Evolutionary conservation across 2,329 filamentous ascomycete genomes (phyloP).

Genomic region (Aspergillus transmontanensis): DNA sequence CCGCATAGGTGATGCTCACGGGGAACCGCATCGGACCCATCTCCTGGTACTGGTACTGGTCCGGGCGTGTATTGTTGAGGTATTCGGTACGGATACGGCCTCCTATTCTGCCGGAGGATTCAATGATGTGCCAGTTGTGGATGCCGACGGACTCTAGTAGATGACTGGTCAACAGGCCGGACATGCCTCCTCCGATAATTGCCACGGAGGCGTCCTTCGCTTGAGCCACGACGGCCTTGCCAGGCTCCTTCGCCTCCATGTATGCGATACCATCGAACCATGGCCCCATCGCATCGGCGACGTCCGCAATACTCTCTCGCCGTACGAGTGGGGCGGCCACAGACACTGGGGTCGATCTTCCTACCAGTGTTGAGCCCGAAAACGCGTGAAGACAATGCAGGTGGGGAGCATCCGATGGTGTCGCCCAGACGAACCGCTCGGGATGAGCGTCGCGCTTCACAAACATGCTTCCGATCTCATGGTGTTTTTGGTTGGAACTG

Average conservation of each 20-base stretch:
- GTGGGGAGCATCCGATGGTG: slow-evolving; percentile 32
- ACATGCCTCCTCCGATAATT: slow-evolving; percentile 44
- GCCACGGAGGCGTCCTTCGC: slow-evolving; percentile 36
- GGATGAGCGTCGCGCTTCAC: slow-evolving; percentile 43
- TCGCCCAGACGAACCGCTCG: slow-evolving; percentile 47
- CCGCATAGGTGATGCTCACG: slow-evolving; percentile 42
- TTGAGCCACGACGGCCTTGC: slow-evolving; percentile 27
- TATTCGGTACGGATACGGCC: slow-evolving; percentile 50
- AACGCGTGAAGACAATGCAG: slow-evolving; percentile 40
- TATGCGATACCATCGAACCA: slow-evolving; percentile 46
- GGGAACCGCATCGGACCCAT: slow-evolving; percentile 52
- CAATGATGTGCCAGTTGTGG: slow-evolving; percentile 49
- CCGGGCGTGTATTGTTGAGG: slow-evolving; percentile 41
- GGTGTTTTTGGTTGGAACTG: slow-evolving; percentile 41
- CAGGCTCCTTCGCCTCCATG: slow-evolving; percentile 34
- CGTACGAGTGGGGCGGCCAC: slow-evolving; percentile 19
- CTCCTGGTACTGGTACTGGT: slow-evolving; percentile 43
- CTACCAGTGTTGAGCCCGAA: slow-evolving; percentile 25
- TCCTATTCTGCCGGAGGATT: slow-evolving; percentile 45
- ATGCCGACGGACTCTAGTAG: slow-evolving; percentile 50
- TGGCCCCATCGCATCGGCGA: slow-evolving; percentile 40
- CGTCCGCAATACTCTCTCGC: slow-evolving; percentile 33
- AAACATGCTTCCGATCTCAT: slow-evolving; percentile 47
- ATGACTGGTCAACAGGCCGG: slow-evolving; percentile 41
- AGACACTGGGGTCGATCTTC: slow-evolving; percentile 25